Percentiles rank a stretch among this genome's conserved stretches.
Evolutionary conservation across 1,284 basidiomycete genomes (phyloP).

Genomic region (Mycosarcoma mackinlayi): DNA sequence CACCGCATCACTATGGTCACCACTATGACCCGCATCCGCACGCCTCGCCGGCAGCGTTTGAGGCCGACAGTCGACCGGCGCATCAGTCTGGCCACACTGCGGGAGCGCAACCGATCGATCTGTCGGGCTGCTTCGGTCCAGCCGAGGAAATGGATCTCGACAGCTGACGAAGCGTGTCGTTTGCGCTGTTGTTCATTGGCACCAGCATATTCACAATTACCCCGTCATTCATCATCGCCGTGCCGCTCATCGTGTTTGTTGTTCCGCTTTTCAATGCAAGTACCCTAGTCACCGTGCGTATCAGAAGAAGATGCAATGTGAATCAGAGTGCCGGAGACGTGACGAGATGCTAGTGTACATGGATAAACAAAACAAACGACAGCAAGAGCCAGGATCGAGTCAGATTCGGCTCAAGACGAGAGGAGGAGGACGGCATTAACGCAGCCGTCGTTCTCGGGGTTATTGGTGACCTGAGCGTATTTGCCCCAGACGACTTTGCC

Average conservation of each 20-base stretch:
- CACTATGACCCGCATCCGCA: constrained; percentile 13
- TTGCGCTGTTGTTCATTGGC: no score
- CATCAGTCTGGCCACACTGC: constrained; percentile 2
- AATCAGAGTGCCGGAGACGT: constrained; percentile 5
- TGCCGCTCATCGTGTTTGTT: no score
- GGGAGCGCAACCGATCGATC: constrained; percentile 36
- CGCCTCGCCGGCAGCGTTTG: not conserved
- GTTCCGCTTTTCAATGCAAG: constrained; percentile 1
- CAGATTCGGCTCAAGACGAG: constrained; percentile 54
- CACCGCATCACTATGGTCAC: constrained; percentile 18
- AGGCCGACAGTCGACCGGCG: not conserved
- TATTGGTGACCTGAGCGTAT: constrained; percentile 86
- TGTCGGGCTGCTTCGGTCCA: constrained; percentile 23
- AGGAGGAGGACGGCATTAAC: constrained; percentile 64
- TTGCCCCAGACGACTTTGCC: constrained; percentile 86
- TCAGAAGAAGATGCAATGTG: constrained; percentile 6
- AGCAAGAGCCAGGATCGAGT: not conserved
- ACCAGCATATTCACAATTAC: no score
- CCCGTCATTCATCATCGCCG: not conserved
- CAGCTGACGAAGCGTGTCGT: constrained; percentile 9
- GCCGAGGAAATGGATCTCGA: constrained; percentile 51
- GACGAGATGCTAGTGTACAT: constrained; percentile 41
- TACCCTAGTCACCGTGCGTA: not conserved
- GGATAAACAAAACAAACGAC: constrained; percentile 1
- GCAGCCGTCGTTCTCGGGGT: constrained; percentile 66